Evolutionary conservation across 1,284 basidiomycete genomes (phyloP).

Genomic region (Limonomyces culmigenus): DNA sequence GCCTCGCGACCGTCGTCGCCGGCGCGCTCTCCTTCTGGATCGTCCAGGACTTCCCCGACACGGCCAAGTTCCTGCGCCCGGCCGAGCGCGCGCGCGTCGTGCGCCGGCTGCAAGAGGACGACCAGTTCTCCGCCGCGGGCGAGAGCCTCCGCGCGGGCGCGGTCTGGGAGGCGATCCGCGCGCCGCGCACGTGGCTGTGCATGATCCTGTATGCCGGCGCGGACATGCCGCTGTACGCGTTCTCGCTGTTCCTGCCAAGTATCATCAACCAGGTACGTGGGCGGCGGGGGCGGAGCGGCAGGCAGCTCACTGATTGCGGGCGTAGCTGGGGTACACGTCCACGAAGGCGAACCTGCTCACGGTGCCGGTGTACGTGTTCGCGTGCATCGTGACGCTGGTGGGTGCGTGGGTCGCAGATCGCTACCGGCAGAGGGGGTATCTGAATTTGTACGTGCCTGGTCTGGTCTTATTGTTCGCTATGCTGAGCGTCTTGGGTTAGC

Average conservation of each 20-base stretch:
- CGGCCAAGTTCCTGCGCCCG: constrained; percentile 57
- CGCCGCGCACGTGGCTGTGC: no score
- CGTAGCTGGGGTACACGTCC: constrained; percentile 39
- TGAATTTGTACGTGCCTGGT: constrained; percentile 35
- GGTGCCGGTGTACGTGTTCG: constrained; percentile 50
- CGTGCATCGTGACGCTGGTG: constrained; percentile 44
- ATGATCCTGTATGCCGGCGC: constrained; percentile 37
- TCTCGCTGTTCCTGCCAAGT: constrained; percentile 54
- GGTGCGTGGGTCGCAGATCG: constrained; percentile 49
- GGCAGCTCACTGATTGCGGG: no score
- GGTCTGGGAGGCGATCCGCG: no score
- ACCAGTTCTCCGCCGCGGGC: constrained; percentile 57
- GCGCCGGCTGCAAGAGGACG: constrained; percentile 48
- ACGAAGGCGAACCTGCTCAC: constrained; percentile 60
- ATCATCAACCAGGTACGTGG: constrained; percentile 58
- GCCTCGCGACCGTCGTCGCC: constrained; percentile 47
- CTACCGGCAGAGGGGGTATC: constrained; percentile 35
- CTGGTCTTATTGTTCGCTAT: background rate
- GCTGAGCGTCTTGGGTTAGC: constrained; percentile 8
- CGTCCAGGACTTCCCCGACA: constrained; percentile 70
- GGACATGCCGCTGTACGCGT: constrained; percentile 55
- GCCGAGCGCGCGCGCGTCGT: constrained; percentile 53
- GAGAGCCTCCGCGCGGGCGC: no score
- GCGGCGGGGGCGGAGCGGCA: no score
- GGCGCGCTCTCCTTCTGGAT: constrained; percentile 57